Percentiles rank a stretch among this genome's conserved stretches.
Evolutionary conservation across 306 rosid genomes (phyloP).

Genomic region (Rubus parviflorus): DNA sequence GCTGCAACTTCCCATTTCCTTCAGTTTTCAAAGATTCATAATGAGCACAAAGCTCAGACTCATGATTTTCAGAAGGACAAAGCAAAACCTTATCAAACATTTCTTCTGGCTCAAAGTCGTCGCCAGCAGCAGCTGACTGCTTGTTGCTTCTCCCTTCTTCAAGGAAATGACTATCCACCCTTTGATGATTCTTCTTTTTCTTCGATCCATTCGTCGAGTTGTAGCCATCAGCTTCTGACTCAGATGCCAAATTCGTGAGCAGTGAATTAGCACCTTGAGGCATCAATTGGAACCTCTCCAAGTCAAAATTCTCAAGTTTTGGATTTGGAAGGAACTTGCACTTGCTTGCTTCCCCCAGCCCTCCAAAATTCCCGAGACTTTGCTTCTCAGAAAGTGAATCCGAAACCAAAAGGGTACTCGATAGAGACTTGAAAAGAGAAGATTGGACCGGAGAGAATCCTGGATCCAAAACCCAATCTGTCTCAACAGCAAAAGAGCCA

Average conservation of each 20-base stretch:
- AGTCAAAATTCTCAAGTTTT: slow-evolving; percentile 19
- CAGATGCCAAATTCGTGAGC: neutral
- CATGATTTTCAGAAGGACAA: slow-evolving; percentile 9
- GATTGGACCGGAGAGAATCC: slow-evolving; percentile 21
- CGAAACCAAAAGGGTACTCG: slow-evolving; percentile 20
- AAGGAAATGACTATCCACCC: slow-evolving; percentile 17
- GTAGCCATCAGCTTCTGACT: neutral
- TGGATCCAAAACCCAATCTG: slow-evolving; percentile 17
- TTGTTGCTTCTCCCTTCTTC: slow-evolving; percentile 36
- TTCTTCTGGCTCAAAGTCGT: slow-evolving; percentile 31
- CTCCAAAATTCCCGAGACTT: slow-evolving; percentile 10
- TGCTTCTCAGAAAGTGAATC: slow-evolving; percentile 26
- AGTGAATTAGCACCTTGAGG: neutral
- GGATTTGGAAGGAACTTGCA: slow-evolving; percentile 25
- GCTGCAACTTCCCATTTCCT: slow-evolving; percentile 13
- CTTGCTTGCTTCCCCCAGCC: slow-evolving; percentile 20
- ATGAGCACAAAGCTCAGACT: neutral
- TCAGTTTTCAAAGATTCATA: slow-evolving; percentile 16
- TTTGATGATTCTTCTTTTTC: slow-evolving; percentile 31
- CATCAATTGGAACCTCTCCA: slow-evolving; percentile 4
- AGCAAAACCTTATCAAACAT: slow-evolving; percentile 38
- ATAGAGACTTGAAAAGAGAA: slow-evolving; percentile 28
- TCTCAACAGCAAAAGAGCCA: slow-evolving; percentile 30
- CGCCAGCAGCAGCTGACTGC: slow-evolving; percentile 28
- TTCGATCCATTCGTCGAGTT: neutral